Evolutionary conservation across 352 stramenopile species (phyloP).

Genomic region (Achlya hypogyna): DNA sequence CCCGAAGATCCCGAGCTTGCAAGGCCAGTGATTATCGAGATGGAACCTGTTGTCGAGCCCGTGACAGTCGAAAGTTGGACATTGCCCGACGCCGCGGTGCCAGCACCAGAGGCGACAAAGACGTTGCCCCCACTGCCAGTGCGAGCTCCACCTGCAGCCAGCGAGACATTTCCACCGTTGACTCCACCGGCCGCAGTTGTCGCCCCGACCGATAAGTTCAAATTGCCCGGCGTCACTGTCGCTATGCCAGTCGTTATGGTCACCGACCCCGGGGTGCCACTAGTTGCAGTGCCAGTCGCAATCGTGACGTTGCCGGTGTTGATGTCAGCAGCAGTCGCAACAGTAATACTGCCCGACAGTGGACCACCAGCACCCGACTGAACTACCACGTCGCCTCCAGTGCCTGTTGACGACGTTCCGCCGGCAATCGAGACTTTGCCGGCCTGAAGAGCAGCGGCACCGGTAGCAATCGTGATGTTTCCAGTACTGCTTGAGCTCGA

Average conservation of each 20-base stretch:
- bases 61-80: too few relatives aligned
- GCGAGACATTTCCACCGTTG: neutral
- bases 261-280: neutral
- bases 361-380: neutral
- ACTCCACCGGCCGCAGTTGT: neutral
- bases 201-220: neutral
- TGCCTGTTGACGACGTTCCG: constrained; percentile 27
- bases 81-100: too few relatives aligned
- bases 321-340: neutral
- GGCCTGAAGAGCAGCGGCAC: neutral
- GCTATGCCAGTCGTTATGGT: neutral
- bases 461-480: neutral
- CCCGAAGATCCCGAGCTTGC: too few relatives aligned
- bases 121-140: constrained; percentile 38
- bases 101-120: too few relatives aligned
- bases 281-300: neutral
- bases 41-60: too few relatives aligned
- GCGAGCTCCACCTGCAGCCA: constrained; percentile 29
- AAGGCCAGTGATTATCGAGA: too few relatives aligned
- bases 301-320: neutral
- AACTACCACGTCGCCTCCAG: constrained; percentile 35
- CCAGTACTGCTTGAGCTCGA: neutral
- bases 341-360: neutral
- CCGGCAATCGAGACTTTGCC: constrained; percentile 17
- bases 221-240: neutral